A percentile compares a stretch with the other conserved stretches of the same genome.
Conservation (phyloP, 495 filamentous ascomycete genomes). For the Ascodesmis nigricans region DNA sequence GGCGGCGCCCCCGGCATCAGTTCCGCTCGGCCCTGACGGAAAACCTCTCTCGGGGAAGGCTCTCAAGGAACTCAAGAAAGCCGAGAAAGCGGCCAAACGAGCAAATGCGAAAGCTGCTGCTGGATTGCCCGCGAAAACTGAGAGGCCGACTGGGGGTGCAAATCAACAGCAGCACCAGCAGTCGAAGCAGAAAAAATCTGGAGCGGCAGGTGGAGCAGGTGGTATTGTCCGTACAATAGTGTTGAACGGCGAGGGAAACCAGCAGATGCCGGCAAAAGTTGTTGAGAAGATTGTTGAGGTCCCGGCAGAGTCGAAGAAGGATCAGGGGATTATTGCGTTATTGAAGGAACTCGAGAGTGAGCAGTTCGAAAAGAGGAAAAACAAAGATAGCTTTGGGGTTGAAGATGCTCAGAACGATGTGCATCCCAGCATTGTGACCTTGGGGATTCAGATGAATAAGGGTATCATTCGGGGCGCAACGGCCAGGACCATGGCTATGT, state of each 20-base stretch:
- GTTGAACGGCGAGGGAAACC: conserved; percentile 9
- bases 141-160: conserved; percentile 13
- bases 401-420: conserved; percentile 69
- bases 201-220: conserved; percentile 17
- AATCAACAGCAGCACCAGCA: conserved; percentile 23
- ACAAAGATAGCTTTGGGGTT: conserved; percentile 47
- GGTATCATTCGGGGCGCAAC: conserved; percentile 81
- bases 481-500: conserved; percentile 63
- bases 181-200: conserved; percentile 31
- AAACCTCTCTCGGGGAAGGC: conserved; percentile 30
- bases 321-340: conserved; percentile 27
- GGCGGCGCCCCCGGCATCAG: too few species aligned
- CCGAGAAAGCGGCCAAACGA: conserved; percentile 53
- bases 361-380: conserved; percentile 51
- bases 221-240: conserved; percentile 3
- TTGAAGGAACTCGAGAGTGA: conserved; percentile 27
- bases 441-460: conserved; percentile 76
- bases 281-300: conserved; percentile 21
- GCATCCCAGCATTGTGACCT: conserved; percentile 61
- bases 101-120: conserved; percentile 34
- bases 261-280: conserved; percentile 20
- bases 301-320: conserved; percentile 21
- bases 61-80: conserved; percentile 55
- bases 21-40: conserved; percentile 8
- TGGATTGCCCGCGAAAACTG: background rate